Evolutionary conservation across 2,329 filamentous ascomycete species (phyloP), one percentile per base, ranked within the genome.

Genomic region (Fusarium sp.): DNA sequence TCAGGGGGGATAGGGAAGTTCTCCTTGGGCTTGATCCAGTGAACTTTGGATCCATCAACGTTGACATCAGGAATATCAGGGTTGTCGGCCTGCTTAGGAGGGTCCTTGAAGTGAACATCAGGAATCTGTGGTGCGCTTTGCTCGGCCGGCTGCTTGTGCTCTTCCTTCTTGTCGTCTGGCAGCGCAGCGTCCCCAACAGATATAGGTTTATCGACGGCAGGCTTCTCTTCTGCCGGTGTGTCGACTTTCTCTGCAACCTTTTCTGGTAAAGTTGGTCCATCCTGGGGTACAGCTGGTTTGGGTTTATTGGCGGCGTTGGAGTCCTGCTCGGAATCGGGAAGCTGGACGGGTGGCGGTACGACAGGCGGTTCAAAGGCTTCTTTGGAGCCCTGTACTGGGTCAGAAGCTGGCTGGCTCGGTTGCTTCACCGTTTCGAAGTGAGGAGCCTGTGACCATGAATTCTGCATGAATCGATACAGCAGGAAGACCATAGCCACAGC

Each of bases 21-120:
- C 79, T 97, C 94, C 7, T 86, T 83, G 70, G 89, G 86, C 80
- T 92, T 94, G 62, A 83, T 83, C 95, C 95, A 98, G 77, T 94
- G 91, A 35, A 90, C 81, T 45, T 77, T 77, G 6, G 57, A 65
- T n/a, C 74, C 65, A 41, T 70, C 61, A 31, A 73, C 67, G 25
- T 66, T 60, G 18, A 70, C 60, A 18, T 54, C 46, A 42, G 70
- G 63, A 31, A 66, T 49, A 41, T 71, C 70, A 25, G 75, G 66
- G 31, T 72, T 64, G 29, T 74, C 58, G 37, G 62, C 64, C 21
- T 73, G 60, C 29, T 73, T 74, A 6, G 78, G 78, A 10, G 78
- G 80, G 23, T 78, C 75, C 63, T 77, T 77, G 66, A 72, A 77
- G 19, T 77, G 76, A 31, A 80, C 54, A 15, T 72, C 60, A 33